Base-by-base conservation (phyloP, 2,329 filamentous ascomycete genomes). In the Onygenales sp. region DNA sequence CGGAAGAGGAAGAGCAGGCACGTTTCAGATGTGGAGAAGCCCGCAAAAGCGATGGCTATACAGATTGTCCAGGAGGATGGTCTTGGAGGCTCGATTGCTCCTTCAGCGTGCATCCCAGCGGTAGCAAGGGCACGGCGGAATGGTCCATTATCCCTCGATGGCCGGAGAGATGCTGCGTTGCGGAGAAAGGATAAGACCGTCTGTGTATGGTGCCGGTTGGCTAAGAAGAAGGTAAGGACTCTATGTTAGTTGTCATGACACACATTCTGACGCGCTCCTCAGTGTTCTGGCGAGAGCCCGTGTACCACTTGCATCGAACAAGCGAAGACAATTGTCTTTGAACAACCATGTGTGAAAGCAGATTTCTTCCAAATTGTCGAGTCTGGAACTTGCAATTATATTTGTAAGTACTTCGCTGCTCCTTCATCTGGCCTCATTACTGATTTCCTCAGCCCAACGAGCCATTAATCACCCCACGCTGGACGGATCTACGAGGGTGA, bases 11-110 rank as follows among this genome's bases (percentile, higher is more conserved):
- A 69, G 56, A 65, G 65, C 52, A 62, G 65, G 40, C 62, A 57
- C 34, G 33, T 17, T 13, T 17, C 32, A 10, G 63, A 59, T 27
- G 43, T 68, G 10, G 66, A 69, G 33, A 59, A 57, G 11, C 57
- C 57, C 17, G 31, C 21, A 21, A 55, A 56, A 49, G 54, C 64
- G 4, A 66, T 65, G 52, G 66, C 69, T 17, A 55, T 73, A 52
- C 70, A 72, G 54, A 73, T 73, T 55, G 70, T 73, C 32, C 70
- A 72, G 47, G 70, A 73, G 57, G 70, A 73, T 60, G 70, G 70
- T 5, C 63, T 69, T 54, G 70, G 70, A 14, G 69, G 69, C 5
- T 68, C 70, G 3, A 67, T 71, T 55, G 66, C 69, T 2, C 42
- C 43, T 33, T 72, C 70, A 10, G 67, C 69, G 11, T 70, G 70